Percentiles rank a stretch among this genome's conserved stretches.
Evolutionary conservation across 306 rosid species (phyloP).

Genomic region (Trifolium subterraneum): DNA sequence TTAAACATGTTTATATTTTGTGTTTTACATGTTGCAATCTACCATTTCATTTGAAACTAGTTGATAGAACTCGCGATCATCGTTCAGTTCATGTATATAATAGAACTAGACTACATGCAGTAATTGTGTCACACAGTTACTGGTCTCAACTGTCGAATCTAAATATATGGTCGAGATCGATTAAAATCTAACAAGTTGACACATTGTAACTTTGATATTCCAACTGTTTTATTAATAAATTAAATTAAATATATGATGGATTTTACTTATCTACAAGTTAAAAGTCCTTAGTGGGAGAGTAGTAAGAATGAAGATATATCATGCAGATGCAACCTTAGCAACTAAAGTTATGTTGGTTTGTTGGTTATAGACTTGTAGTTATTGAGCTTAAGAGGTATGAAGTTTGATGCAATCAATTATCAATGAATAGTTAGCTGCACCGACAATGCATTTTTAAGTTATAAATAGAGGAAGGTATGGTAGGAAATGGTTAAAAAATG

Average conservation of each 20-base stretch:
- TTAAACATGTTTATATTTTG: neutral
- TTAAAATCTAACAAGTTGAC: neutral
- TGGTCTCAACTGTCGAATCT: neutral
- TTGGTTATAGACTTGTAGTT: neutral
- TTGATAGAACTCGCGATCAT: too few relatives aligned
- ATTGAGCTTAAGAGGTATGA: neutral
- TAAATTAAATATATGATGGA: neutral
- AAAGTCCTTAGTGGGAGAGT: neutral
- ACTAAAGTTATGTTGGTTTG: neutral
- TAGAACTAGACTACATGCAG: too few relatives aligned
- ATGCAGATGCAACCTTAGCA: neutral
- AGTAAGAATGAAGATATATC: neutral
- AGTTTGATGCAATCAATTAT: constrained; percentile 2
- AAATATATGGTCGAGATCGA: neutral
- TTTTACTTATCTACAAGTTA: neutral
- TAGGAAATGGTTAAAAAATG: constrained; percentile 34
- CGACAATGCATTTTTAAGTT: constrained; percentile 15
- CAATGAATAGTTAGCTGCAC: constrained; percentile 16
- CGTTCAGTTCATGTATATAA: too few relatives aligned
- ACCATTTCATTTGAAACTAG: too few relatives aligned
- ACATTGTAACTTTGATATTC: neutral
- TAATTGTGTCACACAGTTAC: too few relatives aligned
- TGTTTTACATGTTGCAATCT: neutral
- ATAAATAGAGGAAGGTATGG: constrained; percentile 32
- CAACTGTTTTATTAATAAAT: neutral